Percentiles rank a stretch among this genome's conserved stretches.
Conservation (phyloP, 176 grass and related monocot genomes). For the Ensete ventricosum region DNA sequence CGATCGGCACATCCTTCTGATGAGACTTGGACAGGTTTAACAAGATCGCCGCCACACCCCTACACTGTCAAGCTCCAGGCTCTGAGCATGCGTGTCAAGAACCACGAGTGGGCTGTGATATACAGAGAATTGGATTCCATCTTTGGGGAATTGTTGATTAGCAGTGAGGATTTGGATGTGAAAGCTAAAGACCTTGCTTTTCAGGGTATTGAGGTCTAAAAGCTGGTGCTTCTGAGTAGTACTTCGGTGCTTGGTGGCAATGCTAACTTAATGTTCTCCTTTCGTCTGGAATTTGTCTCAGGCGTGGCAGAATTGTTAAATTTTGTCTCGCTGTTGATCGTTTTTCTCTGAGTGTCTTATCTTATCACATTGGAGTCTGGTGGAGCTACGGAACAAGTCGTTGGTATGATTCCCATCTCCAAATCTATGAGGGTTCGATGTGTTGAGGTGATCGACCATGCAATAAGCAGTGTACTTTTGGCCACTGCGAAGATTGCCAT, state of each 20-base stretch:
- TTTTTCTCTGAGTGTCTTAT: slow-evolving; percentile 92
- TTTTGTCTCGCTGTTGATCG: slow-evolving; percentile 80
- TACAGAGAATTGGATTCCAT: slow-evolving; percentile 67
- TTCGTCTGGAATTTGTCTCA: slow-evolving; percentile 49
- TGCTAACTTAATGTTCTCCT: slow-evolving; percentile 56
- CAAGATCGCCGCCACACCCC: slow-evolving; percentile 34
- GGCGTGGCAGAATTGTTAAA: slow-evolving; percentile 79
- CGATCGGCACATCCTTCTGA: slow-evolving; percentile 33
- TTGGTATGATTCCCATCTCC: slow-evolving; percentile 74
- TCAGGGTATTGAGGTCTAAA: slow-evolving; percentile 56
- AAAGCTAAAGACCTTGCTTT: slow-evolving; percentile 79
- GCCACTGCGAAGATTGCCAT: slow-evolving; percentile 95
- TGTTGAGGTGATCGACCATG: slow-evolving; percentile 86
- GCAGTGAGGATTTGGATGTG: slow-evolving; percentile 73
- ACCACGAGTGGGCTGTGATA: slow-evolving; percentile 70
- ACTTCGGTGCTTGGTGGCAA: slow-evolving; percentile 69
- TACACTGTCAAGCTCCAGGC: slow-evolving; percentile 69
- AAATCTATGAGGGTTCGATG: slow-evolving; percentile 58
- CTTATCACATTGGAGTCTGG: slow-evolving; percentile 77
- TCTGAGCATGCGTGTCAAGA: slow-evolving; percentile 38
- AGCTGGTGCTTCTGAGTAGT: slow-evolving; percentile 65
- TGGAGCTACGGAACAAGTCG: slow-evolving; percentile 78
- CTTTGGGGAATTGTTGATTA: slow-evolving; percentile 69
- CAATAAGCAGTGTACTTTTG: slow-evolving; percentile 84
- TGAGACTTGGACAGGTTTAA: slow-evolving; percentile 27